Evolutionary conservation across 768 basidiomycete species (phyloP).

Genomic region (Suillus tomentosus): DNA sequence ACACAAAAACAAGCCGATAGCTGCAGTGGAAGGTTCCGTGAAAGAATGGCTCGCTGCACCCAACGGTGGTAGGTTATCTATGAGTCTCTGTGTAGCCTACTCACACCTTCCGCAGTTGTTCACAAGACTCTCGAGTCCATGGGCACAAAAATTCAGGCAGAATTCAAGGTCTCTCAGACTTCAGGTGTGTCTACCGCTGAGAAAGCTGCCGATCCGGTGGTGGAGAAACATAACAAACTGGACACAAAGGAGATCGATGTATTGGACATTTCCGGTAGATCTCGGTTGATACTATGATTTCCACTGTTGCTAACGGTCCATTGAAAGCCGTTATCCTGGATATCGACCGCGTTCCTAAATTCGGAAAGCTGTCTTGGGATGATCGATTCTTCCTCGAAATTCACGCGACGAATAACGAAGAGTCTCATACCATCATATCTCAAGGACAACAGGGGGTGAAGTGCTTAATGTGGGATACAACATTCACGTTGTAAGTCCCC

Average conservation of each 20-base stretch:
- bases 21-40: not conserved
- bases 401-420: not conserved
- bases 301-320: not conserved
- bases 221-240: not conserved
- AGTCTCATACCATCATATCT: not conserved
- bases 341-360: slow-evolving; percentile 1
- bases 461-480: not conserved
- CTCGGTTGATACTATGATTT: not conserved
- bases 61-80: slow-evolving; percentile 2
- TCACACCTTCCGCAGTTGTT: slow-evolving; percentile 2
- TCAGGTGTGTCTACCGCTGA: not conserved
- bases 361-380: slow-evolving; percentile 3
- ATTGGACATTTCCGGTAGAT: slow-evolving; percentile 1
- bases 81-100: not conserved
- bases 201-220: not conserved
- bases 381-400: slow-evolving; percentile 6
- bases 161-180: slow-evolving; percentile 4
- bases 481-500: slow-evolving; percentile 5
- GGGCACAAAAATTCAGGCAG: not conserved
- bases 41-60: slow-evolving; percentile 4
- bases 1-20: slow-evolving; percentile 2
- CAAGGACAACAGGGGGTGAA: not conserved
- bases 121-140: not conserved
- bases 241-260: not conserved
- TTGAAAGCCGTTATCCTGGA: slow-evolving; percentile 1